These are phyloP conservation scores for Zygosaccharomyces bailii DNA, from an alignment of 805 yeast genomes.

Conservation along the genomic window DNA sequence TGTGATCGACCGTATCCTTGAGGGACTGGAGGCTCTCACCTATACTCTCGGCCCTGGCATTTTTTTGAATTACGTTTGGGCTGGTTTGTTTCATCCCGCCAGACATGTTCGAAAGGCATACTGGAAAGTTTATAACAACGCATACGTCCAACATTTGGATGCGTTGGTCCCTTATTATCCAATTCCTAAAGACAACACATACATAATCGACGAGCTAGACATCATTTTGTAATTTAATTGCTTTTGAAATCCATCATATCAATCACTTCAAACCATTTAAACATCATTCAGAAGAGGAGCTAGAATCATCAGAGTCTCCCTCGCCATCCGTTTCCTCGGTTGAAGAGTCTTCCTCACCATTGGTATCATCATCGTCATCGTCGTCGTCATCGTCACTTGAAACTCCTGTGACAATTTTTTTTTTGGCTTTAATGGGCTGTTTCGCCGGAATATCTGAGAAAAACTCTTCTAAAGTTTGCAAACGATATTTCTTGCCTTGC, in stretches of 20 bases:
- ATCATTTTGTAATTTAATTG: conserved; percentile 23
- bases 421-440: conserved; percentile 12
- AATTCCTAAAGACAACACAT: conserved; percentile 36
- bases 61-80: conserved; percentile 71
- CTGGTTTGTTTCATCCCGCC: conserved; percentile 93
- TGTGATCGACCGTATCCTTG: conserved; percentile 77
- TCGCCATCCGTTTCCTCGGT: conserved; percentile 5
- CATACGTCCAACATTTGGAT: conserved; percentile 72
- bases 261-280: not conserved
- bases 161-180: conserved; percentile 85
- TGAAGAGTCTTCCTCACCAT: conserved; percentile 10
- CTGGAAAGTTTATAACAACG: conserved; percentile 78
- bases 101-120: conserved; percentile 76
- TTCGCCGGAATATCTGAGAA: conserved; percentile 48
- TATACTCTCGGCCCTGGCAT: conserved; percentile 73
- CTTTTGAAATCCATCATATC: no score
- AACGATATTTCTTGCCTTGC: conserved; percentile 44
- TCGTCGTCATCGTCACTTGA: conserved; percentile 30
- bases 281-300: not conserved
- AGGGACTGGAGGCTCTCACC: conserved; percentile 71
- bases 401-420: conserved; percentile 25
- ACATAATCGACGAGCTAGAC: conserved; percentile 50
- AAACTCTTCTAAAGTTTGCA: conserved; percentile 86
- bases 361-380: conserved; percentile 29
- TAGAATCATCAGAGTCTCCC: not conserved